Evolutionary conservation across 2,329 filamentous ascomycete genomes (phyloP), one percentile per base, ranked within the genome.

Genomic region (Alternaria tenuissima): DNA sequence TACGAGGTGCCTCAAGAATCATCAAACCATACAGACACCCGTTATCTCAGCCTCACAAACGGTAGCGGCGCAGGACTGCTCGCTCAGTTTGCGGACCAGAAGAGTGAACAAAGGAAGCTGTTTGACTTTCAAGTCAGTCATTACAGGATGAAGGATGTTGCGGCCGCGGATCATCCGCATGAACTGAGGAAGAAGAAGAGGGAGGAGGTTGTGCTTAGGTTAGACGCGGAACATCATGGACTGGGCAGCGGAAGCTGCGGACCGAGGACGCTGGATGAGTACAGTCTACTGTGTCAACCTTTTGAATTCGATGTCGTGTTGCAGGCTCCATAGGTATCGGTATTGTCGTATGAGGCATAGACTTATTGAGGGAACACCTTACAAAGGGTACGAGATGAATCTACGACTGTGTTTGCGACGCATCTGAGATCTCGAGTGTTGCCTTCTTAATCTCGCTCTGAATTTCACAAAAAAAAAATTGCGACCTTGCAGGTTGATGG

Each of bases 1-100:
- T 91, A 90, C 67, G 89, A 91, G 18, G 87, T 88, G 22, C 89
- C 89, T 0, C 89, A 92, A 71, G 89, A 91, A 67, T 87, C 85
- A 53, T 87, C 87, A 1, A 91, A 91, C 72, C 81, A 86, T 14
- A 86, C 85, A 55, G 86, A 86, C 34, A 86, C 85, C 0, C 80
- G 85, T 7, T 91, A 87, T 85, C 75, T 90, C 4, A 76, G 78
- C 11, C 16, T 77, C 6, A 53, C 57, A 11, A 61, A 68, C 8
- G 56, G 52, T 12, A 62, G 56, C 8, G 56, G 51, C 18, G 52
- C 61, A 3, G 62, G 65, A 1, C 47, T 76, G 14, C 52, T 67
- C 3, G 75, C 67, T 5, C 73, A 77, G 34, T 79, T 75, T 63
- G 69, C 74, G 2, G 68, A 76, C 11, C 53, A 51, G 18, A 61